phyloP scores from a whole-genome alignment of 2,329 filamentous ascomycete genomes.

The Cordyceps cicadae region DNA sequence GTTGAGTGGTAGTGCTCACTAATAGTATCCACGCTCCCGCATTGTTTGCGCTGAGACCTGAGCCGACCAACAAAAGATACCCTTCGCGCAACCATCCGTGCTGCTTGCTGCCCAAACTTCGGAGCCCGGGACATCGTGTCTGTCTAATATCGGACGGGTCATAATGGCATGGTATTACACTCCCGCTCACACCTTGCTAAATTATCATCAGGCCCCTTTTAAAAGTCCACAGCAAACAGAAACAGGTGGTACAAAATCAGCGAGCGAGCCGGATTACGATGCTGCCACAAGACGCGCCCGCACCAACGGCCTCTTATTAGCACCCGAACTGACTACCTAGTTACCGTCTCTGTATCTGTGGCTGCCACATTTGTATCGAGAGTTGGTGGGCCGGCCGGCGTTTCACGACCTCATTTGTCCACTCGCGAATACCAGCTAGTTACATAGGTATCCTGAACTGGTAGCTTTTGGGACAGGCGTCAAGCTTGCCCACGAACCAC shows the following conservation, averaged over 20 bases:
- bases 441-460: neutral
- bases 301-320: neutral
- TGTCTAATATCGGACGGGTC: neutral
- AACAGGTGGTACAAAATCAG: neutral
- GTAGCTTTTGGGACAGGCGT: neutral
- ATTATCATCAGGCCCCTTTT: neutral
- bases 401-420: neutral
- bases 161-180: neutral
- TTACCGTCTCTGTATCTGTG: neutral
- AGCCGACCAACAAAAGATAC: constrained; percentile 1
- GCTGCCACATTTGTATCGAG: neutral
- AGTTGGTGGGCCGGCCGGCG: neutral
- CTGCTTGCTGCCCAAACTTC: neutral
- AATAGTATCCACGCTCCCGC: neutral
- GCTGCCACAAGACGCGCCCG: neutral
- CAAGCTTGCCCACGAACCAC: neutral
- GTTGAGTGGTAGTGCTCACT: neutral
- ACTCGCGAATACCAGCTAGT: no score
- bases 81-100: neutral
- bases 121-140: neutral
- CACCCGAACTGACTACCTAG: neutral
- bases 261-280: no score
- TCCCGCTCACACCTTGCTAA: neutral
- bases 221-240: neutral
- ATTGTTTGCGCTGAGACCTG: constrained; percentile 4